Evolutionary conservation across 2,329 filamentous ascomycete genomes (phyloP), one percentile per base, ranked within the genome.

Genomic region (Talaromyces verruculosus): DNA sequence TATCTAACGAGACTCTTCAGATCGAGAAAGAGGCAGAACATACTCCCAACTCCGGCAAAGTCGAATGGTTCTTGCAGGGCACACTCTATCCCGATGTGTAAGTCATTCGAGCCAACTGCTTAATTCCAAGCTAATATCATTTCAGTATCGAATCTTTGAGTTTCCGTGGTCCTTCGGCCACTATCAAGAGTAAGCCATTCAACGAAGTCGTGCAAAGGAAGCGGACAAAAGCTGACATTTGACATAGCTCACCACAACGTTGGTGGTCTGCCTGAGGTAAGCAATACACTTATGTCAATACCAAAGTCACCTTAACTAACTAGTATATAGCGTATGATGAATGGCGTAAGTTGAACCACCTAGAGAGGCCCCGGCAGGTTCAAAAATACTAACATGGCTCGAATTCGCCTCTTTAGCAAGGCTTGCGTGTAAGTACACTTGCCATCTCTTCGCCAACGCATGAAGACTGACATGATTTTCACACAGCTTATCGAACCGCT

Each of bases 31-130:
- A 84, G 33, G 91, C 91, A 0, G 86, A 88, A 68, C 83, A 89
- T 73, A 89, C 89, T 0, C 78, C 84, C 1, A 83, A 84, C 63
- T 88, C 88, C n/a, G 91, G 91, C 39, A 88, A 90, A 72, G 90
- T 97, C 45, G 87, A 92, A 72, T 97, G 87, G 85, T 91, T 97
- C 74, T 84, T 97, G 10, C 93, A 97, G 79, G 92, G 93, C 19
- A 95, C 91, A 8, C 83, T 95, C 28, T 94, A 92, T 78, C 90
- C 89, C 1, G 64, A 66, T n/a, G 64, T 66, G 47, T 61, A 61
- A 61, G 58, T 35, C 13, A 19, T 33, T 45, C 17, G 57, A 19
- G 5, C 19, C 3, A 8, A 37, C n/a, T 49, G 8, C 5, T 5
- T 7, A 4, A 5, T n/a, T 13, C 15, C 17, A 47, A 15, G 39